Conservation (phyloP, 495 filamentous ascomycete species). For the Astrothelium subdiscretum region DNA sequence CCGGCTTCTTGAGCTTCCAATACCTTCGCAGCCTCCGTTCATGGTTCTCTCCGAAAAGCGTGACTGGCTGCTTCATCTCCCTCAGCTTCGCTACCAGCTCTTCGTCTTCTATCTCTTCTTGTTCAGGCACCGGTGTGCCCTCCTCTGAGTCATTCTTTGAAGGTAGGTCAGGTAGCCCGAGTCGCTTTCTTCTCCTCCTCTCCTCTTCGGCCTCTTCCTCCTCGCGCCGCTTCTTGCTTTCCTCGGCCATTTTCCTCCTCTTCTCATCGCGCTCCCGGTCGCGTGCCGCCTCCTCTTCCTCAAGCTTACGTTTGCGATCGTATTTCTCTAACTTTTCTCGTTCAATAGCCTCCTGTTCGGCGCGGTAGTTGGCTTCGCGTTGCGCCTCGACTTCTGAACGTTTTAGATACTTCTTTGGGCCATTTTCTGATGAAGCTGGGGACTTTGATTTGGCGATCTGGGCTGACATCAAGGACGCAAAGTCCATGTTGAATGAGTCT, state of each 20-base stretch:
- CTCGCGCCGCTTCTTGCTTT: slow-evolving; percentile 55
- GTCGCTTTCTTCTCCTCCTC: slow-evolving; percentile 39
- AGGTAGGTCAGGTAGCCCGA: slow-evolving; percentile 64
- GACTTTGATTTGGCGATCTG: slow-evolving; percentile 73
- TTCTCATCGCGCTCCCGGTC: slow-evolving; percentile 65
- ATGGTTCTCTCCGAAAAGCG: slow-evolving; percentile 78
- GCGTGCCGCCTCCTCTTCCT: slow-evolving; percentile 70
- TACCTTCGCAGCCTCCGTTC: slow-evolving; percentile 56
- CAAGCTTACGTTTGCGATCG: slow-evolving; percentile 72
- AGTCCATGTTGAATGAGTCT: slow-evolving; percentile 58
- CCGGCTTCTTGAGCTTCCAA: slow-evolving; percentile 42
- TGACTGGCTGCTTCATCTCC: slow-evolving; percentile 56
- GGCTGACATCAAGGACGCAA: slow-evolving; percentile 79
- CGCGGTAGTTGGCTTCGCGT: slow-evolving; percentile 67
- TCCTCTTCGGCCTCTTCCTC: slow-evolving; percentile 53
- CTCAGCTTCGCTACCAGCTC: slow-evolving; percentile 58
- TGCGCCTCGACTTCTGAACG: slow-evolving; percentile 78
- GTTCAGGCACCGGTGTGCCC: slow-evolving; percentile 29
- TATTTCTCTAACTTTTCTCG: slow-evolving; percentile 53
- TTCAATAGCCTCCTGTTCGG: slow-evolving; percentile 61
- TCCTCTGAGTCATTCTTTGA: slow-evolving; percentile 33
- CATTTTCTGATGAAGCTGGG: slow-evolving; percentile 22
- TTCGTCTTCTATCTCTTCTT: slow-evolving; percentile 55
- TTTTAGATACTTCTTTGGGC: slow-evolving; percentile 68
- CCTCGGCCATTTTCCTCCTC: slow-evolving; percentile 66